These are phyloP conservation scores for Botryosphaeria agaves DNA, from an alignment of 2,329 filamentous ascomycete species.

Conservation along the genomic window DNA sequence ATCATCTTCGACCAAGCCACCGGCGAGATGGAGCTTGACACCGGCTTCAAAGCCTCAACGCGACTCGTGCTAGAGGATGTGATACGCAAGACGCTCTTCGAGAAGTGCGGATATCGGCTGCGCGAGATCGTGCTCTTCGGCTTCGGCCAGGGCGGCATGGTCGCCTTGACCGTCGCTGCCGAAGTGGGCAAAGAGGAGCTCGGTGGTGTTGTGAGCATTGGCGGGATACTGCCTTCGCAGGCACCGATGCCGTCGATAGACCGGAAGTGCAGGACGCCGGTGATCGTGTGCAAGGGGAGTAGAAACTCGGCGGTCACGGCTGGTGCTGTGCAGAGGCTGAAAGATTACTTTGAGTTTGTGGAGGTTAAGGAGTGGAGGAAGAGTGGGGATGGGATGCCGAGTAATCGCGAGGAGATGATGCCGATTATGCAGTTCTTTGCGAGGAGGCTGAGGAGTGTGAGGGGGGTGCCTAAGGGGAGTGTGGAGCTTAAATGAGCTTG, in stretches of 20 bases:
- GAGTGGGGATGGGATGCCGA: slow-evolving; percentile 66
- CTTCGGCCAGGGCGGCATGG: slow-evolving; percentile 41
- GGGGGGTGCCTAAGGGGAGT: slow-evolving; percentile 34
- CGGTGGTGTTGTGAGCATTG: slow-evolving; percentile 45
- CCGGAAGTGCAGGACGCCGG: slow-evolving; percentile 42
- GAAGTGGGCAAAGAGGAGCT: slow-evolving; percentile 22
- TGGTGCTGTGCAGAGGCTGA: slow-evolving; percentile 45
- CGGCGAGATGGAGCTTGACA: slow-evolving; percentile 36
- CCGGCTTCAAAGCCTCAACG: slow-evolving; percentile 28
- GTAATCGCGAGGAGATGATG: slow-evolving; percentile 65
- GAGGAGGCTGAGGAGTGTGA: slow-evolving; percentile 39
- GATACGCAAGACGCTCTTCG: slow-evolving; percentile 25
- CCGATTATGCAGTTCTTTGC: slow-evolving; percentile 78
- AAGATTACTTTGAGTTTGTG: slow-evolving; percentile 35
- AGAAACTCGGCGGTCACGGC: slow-evolving; percentile 37
- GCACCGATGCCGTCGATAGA: slow-evolving; percentile 20
- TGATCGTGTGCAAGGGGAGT: slow-evolving; percentile 42
- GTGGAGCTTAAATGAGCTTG: slow-evolving; percentile 27
- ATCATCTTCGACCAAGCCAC: slow-evolving; percentile 35
- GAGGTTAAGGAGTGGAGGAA: slow-evolving; percentile 53
- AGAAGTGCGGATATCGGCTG: slow-evolving; percentile 30
- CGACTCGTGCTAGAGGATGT: slow-evolving; percentile 25
- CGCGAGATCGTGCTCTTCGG: slow-evolving; percentile 37
- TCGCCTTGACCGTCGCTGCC: slow-evolving; percentile 27
- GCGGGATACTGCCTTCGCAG: slow-evolving; percentile 36